phyloP scores from a whole-genome alignment of 2,329 filamentous ascomycete species.

The Botrytis fragariae region DNA sequence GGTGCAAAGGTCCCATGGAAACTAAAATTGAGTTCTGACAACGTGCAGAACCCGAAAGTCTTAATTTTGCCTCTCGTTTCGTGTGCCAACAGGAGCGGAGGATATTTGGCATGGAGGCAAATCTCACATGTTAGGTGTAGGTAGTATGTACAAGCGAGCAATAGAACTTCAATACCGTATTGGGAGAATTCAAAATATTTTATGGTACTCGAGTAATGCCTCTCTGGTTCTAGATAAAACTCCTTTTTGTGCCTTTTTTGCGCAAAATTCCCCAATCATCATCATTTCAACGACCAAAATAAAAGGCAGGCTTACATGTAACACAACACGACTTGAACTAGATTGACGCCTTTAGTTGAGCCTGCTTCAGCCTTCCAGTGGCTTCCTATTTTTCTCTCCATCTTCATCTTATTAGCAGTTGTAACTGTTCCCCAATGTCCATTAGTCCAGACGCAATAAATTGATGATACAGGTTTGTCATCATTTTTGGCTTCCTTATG shows the following conservation, averaged over 20 bases:
- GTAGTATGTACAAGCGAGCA: background rate
- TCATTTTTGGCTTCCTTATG: constrained; percentile 28
- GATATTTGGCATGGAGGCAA: background rate
- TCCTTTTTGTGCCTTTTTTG: constrained; percentile 35
- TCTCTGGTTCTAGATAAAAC: constrained; percentile 36
- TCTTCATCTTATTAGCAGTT: constrained; percentile 26
- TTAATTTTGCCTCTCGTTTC: background rate
- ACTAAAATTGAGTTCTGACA: constrained; percentile 3
- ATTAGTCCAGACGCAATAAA: constrained; percentile 15
- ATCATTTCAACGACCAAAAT: constrained; percentile 22
- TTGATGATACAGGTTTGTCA: constrained; percentile 14
- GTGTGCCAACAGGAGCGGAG: background rate
- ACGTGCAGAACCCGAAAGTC: background rate
- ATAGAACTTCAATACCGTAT: constrained; percentile 3
- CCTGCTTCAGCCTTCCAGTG: constrained; percentile 21
- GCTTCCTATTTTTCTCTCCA: constrained; percentile 19
- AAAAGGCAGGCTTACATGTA: constrained; percentile 14
- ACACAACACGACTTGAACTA: constrained; percentile 18
- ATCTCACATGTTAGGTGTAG: background rate
- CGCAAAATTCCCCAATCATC: constrained; percentile 20
- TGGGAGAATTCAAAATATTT: constrained; percentile 28
- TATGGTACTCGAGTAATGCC: constrained; percentile 26
- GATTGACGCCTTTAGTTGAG: constrained; percentile 26
- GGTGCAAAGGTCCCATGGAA: background rate
- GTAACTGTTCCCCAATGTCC: constrained; percentile 21